Evolutionary conservation across 1,139 yeast genomes (phyloP), one percentile per base, ranked within the genome.

Genomic region (Pichia sp.): DNA sequence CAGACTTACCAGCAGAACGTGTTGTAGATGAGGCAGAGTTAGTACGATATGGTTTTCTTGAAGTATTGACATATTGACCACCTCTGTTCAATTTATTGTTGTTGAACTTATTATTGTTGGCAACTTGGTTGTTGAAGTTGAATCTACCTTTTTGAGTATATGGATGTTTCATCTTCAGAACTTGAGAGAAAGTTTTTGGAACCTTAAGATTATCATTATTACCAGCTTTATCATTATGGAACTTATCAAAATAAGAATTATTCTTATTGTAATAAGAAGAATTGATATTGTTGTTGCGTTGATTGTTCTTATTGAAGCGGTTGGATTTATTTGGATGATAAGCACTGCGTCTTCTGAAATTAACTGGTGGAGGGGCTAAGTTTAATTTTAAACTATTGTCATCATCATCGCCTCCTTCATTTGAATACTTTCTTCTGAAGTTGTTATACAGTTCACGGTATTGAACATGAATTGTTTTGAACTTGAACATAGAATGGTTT

Each of bases 391-490:
- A 73, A 9, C 61, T 61, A 42, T 47, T 52, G 11, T 48, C 53
- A 27, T 52, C 51, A 9, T 60, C 63, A 42, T 48, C 52, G 12
- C 27, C 27, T 8, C 27, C 27, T 24, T 49, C 54, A 30, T 53
- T 52, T 12, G 59, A 55, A 37, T 46, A 55, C 31, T 55, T 58
- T 48, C 58, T 57, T 47, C 59, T 60, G 33, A 56, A 60, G 33
- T 61, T 59, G 45, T 67, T 74, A 54, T 79, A 79, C 53, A 79
- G 67, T 62, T 85, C 94, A 51, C 86, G 76, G 61, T 84, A 87
- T 64, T 85, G 94, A 38, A 88, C 96, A 66, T 85, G 93, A 73
- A 88, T 84, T 5, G 93, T 84, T 63, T 77, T 83, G 46, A 79
- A 81, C 58, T 79, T 69, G 58, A 88, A 79, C 66, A 83, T 76